Base-by-base conservation (phyloP, 2,329 filamentous ascomycete genomes). In the Tolypocladium tropicale region DNA sequence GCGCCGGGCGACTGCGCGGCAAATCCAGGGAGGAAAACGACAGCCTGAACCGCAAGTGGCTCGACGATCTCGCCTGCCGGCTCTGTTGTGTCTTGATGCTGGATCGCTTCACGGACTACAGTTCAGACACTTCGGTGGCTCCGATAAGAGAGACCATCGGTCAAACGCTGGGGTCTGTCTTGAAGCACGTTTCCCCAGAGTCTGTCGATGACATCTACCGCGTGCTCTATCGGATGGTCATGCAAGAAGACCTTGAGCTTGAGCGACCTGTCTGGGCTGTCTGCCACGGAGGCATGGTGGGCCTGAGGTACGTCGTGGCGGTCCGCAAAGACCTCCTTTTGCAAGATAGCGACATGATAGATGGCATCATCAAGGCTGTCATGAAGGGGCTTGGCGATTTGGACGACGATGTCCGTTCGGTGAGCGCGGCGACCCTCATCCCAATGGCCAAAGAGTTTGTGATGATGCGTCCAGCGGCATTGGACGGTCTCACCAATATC, bases 261-360 rank as follows among this genome's bases (percentile, higher is more conserved):
- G 84, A 86, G 28, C 82, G 81, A 34, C 85, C 88, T 16, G 80
- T 91, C 33, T 99, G 94, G 94, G 90, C 95, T 58, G 89, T 96
- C 39, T 96, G 92, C 65, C 95, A 99, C 69, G 94, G 94, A 62
- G 94, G 94, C 59, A 99, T 99, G 94, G 92, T 97, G 51, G 94
- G 94, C 9, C 75, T 99, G 65, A 83, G 93, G 64, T 99, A 99
- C 67, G 83, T 99, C 51, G 94, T 99, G 33, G 94, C 94, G 10
- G 90, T 99, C 37, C 84, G 94, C 53, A 96, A 94, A 64, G 94
- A 97, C 68, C 76, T 99, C 3, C 81, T 99, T 6, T 81, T 97
- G 30, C 82, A 90, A 65, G 88, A 96, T 64, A 82, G 81, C 30
- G 82, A 86, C 53, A 86, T 99, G 70, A 91, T 99, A 70, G 94